Evolutionary conservation across 2,329 filamentous ascomycete species (phyloP), one percentile per base, ranked within the genome.

Genomic region (Paradendryphiella salina): DNA sequence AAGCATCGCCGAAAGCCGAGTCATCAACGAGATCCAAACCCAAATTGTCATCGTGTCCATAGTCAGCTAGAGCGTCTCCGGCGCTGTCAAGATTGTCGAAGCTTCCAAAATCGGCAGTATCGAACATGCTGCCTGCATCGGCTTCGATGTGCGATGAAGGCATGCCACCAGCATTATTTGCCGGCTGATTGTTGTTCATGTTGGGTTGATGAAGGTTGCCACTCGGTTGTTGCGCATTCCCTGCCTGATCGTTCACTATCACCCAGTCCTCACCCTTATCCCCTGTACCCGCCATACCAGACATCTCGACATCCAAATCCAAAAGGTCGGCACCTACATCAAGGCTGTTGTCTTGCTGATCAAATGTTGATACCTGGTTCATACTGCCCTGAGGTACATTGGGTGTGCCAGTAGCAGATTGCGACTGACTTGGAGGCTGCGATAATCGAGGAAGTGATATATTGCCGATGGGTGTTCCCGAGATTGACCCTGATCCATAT

Each of bases 401-500:
- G 29, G 85, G 84, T 5, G 85, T 87, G 4, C 78, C 81, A 13
- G 78, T 80, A 37, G 76, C 78, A 1, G 85, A 87, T 39, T 82
- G 81, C 8, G 79, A 77, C 39, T 85, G 84, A n/a, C 80, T 67
- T 23, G 82, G 80, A 23, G 81, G 74, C 62, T 87, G 71, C 17
- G 72, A 73, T 34, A 73, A 48, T 15, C 59, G 83, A 8, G 84
- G 85, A 1, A 84, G 82, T 1, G 82, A 80, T 63, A 85, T 79
- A 67, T 78, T 84, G 63, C 83, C 84, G 18, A 77, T 73, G 0
- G 85, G 84, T 5, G 85, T 88, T 2, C 83, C 48, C 74, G 81
- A 32, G 77, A 80, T 84, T 43, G 83, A 79, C 20, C 80, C 84
- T 13, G 81, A 81, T 55, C 86, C 83, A 76, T 87, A 87, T 71